Conservation (phyloP, 2,329 filamentous ascomycete species). For the Aspergillus felis region DNA sequence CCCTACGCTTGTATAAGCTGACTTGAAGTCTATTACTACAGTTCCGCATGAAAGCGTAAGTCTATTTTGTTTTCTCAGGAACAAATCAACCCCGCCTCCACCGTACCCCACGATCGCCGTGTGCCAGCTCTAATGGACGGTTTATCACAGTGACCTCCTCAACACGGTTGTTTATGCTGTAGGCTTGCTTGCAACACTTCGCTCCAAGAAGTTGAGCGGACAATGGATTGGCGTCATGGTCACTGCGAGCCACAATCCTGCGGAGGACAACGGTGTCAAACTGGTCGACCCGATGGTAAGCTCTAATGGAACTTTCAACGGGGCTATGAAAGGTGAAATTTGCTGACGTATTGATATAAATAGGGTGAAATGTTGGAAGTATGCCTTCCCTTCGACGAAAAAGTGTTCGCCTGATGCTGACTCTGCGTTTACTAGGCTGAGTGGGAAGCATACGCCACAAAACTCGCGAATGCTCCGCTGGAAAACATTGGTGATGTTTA, state of each 20-base stretch:
- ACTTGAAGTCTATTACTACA: constrained; percentile 28
- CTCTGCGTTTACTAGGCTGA: constrained; percentile 51
- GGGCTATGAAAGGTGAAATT: background rate
- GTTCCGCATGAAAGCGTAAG: constrained; percentile 69
- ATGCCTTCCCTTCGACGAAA: constrained; percentile 19
- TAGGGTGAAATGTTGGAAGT: constrained; percentile 94
- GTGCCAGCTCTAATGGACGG: constrained; percentile 32
- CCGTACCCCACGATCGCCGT: constrained; percentile 28
- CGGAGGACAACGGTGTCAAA: constrained; percentile 88
- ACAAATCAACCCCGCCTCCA: constrained; percentile 28
- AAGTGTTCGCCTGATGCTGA: constrained; percentile 4
- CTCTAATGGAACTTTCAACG: constrained; percentile 1
- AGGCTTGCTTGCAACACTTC: constrained; percentile 79
- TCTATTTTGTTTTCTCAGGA: constrained; percentile 17
- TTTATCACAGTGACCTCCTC: constrained; percentile 63
- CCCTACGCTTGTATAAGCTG: constrained; percentile 5
- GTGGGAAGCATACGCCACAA: constrained; percentile 87
- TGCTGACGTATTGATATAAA: constrained; percentile 11
- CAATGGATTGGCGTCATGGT: constrained; percentile 97
- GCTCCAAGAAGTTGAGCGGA: constrained; percentile 83
- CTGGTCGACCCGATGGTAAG: constrained; percentile 84
- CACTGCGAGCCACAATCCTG: constrained; percentile 88
- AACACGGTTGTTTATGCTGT: constrained; percentile 91
- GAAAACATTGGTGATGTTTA: constrained; percentile 76
- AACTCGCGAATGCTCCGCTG: constrained; percentile 76